Percentiles rank a stretch among this genome's conserved stretches.
phyloP scores from a whole-genome alignment of 176 grass and related monocot species.

The Zizania latifolia region DNA sequence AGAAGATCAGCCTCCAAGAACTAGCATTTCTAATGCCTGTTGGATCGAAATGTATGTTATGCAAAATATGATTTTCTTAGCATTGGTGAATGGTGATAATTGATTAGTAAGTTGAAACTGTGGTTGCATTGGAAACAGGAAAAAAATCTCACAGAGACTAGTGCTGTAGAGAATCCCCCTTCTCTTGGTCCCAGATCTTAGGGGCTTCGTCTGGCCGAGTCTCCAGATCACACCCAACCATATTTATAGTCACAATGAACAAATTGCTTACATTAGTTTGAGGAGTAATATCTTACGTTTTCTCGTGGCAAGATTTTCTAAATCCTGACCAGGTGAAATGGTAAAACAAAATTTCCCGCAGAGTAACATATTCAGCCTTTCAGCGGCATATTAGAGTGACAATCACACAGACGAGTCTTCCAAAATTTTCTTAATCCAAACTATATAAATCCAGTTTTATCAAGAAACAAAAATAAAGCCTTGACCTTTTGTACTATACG shows the following conservation, averaged over 20 bases:
- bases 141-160: not conserved
- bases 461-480: not conserved
- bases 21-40: not conserved
- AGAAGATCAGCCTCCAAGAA: not conserved
- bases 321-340: too few relatives aligned
- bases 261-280: not conserved
- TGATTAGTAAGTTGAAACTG: not conserved
- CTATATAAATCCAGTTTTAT: not conserved
- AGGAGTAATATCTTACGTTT: too few relatives aligned
- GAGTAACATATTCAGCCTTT: not conserved
- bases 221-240: not conserved
- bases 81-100: not conserved
- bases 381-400: too few relatives aligned
- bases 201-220: too few relatives aligned
- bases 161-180: not conserved
- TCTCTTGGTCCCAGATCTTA: not conserved
- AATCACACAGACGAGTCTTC: not conserved
- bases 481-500: not conserved
- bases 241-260: too few relatives aligned
- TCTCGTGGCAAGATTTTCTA: too few relatives aligned
- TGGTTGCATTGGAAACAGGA: not conserved
- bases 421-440: not conserved
- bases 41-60: not conserved
- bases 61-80: not conserved
- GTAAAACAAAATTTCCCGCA: too few relatives aligned